Conservation (phyloP, 2,329 filamentous ascomycete genomes). For the Fusarium falciforme region DNA sequence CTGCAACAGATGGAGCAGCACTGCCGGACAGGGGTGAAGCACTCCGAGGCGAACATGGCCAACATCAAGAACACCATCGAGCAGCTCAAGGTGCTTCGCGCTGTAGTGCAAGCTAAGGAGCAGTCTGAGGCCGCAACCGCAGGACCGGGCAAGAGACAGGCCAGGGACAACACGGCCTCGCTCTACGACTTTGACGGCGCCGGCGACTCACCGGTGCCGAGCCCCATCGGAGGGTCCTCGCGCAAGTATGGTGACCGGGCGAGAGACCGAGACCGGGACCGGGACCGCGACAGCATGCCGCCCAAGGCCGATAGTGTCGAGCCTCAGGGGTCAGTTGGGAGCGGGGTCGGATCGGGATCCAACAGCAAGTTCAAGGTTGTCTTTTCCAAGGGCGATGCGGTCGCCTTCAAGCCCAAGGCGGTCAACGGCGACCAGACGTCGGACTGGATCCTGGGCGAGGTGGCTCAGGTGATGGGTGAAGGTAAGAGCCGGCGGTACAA, state of each 20-base stretch:
- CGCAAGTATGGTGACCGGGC: conserved; percentile 51
- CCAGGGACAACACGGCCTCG: conserved; percentile 44
- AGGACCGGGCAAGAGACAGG: conserved; percentile 45
- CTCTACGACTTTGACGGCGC: conserved; percentile 59
- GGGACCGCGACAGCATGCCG: conserved; percentile 63
- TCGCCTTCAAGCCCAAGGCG: conserved; percentile 73
- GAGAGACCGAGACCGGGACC: conserved; percentile 56
- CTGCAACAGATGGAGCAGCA: conserved; percentile 58
- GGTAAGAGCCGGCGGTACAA: conserved; percentile 83
- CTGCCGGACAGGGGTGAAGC: conserved; percentile 56
- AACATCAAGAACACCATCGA: conserved; percentile 54
- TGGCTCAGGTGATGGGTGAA: conserved; percentile 79
- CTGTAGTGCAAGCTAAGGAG: conserved; percentile 58
- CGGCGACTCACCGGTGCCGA: conserved; percentile 59
- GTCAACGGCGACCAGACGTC: conserved; percentile 56
- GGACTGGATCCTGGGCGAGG: conserved; percentile 82
- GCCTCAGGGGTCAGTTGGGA: conserved; percentile 58
- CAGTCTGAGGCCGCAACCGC: conserved; percentile 50
- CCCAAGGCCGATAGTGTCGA: conserved; percentile 68
- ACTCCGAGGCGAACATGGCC: conserved; percentile 52
- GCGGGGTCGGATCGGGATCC: conserved; percentile 43
- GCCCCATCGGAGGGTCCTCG: conserved; percentile 52
- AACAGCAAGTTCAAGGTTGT: conserved; percentile 62
- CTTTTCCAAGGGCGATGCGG: conserved; percentile 72
- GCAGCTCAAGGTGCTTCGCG: conserved; percentile 56